Evolutionary conservation across 2,329 filamentous ascomycete genomes (phyloP).

Genomic region (Seiridium cupressi): DNA sequence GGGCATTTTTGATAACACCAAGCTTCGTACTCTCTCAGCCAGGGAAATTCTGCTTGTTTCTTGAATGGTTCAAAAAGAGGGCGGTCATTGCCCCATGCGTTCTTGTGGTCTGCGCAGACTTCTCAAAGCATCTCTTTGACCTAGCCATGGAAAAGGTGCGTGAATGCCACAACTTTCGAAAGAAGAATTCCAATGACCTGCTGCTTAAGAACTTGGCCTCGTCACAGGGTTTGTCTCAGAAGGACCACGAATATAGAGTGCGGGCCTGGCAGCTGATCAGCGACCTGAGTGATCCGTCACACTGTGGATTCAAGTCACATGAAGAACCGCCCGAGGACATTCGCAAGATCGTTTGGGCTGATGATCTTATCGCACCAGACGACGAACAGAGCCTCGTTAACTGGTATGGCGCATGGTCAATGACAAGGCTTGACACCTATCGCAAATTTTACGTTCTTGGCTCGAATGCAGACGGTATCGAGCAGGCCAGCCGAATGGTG

Average conservation of each 20-base stretch:
- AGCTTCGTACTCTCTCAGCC: conserved; percentile 49
- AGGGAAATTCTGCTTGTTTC: conserved; percentile 30
- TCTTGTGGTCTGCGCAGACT: conserved; percentile 34
- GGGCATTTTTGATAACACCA: conserved; percentile 46
- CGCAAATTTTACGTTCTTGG: conserved; percentile 57
- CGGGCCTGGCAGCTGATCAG: conserved; percentile 12
- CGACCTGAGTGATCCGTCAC: conserved; percentile 18
- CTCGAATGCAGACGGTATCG: conserved; percentile 30
- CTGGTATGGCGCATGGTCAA: conserved; percentile 61
- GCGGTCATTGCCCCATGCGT: conserved; percentile 18
- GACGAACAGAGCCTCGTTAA: conserved; percentile 63
- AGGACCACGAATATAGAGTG: conserved; percentile 1
- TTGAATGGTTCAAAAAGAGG: conserved; percentile 35
- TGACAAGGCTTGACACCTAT: conserved; percentile 45
- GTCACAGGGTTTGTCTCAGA: not conserved
- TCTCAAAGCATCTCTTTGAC: conserved; percentile 32
- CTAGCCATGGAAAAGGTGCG: conserved; percentile 31
- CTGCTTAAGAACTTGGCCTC: not conserved
- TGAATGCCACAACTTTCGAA: conserved; percentile 16
- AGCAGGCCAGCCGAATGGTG: conserved; percentile 26
- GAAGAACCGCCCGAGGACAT: conserved; percentile 31
- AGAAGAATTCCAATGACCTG: not conserved
- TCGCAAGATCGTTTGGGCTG: conserved; percentile 42
- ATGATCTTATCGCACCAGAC: conserved; percentile 48
- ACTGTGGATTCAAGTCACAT: conserved; percentile 19